Evolutionary conservation across 2,329 filamentous ascomycete species (phyloP).

Genomic region (Sporothrix variecibatus): DNA sequence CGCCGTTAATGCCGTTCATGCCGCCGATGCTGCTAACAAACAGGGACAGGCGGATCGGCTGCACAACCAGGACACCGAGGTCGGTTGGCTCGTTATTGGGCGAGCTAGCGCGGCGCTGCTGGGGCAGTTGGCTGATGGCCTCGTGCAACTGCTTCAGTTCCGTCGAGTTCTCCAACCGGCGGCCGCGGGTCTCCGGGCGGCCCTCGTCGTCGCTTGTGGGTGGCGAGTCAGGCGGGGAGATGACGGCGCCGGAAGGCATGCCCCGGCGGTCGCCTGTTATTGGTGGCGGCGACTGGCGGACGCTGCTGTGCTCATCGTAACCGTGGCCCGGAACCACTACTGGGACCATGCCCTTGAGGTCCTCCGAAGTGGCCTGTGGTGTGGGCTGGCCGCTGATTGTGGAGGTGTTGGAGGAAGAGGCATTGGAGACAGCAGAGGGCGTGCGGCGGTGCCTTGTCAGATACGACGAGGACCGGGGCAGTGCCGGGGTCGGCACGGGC

Average conservation of each 20-base stretch:
- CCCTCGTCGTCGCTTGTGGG: slow-evolving; percentile 75
- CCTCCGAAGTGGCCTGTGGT: slow-evolving; percentile 53
- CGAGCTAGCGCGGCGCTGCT: slow-evolving; percentile 63
- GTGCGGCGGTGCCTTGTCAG: slow-evolving; percentile 64
- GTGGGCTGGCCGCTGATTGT: slow-evolving; percentile 43
- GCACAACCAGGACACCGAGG: slow-evolving; percentile 41
- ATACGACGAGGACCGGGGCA: slow-evolving; percentile 68
- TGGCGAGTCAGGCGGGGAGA: slow-evolving; percentile 87
- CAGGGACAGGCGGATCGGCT: slow-evolving; percentile 38
- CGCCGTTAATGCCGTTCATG: slow-evolving; percentile 22
- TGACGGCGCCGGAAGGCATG: slow-evolving; percentile 81
- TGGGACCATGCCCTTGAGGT: slow-evolving; percentile 49
- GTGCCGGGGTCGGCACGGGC: slow-evolving; percentile 49
- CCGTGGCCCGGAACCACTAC: slow-evolving; percentile 32
- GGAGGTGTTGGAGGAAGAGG: slow-evolving; percentile 36
- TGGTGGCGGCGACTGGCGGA: slow-evolving; percentile 83
- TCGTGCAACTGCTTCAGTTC: slow-evolving; percentile 76
- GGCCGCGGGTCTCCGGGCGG: slow-evolving; percentile 46
- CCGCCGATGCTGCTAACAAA: slow-evolving; percentile 24
- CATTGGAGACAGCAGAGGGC: slow-evolving; percentile 45
- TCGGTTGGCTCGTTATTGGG: slow-evolving; percentile 46
- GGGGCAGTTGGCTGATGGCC: slow-evolving; percentile 77
- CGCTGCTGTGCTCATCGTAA: slow-evolving; percentile 44
- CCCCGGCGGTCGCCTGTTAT: slow-evolving; percentile 64
- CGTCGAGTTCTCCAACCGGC: slow-evolving; percentile 53